Evolutionary conservation across 179 eudicot species (phyloP).

Genomic region (Beta lomatogona): DNA sequence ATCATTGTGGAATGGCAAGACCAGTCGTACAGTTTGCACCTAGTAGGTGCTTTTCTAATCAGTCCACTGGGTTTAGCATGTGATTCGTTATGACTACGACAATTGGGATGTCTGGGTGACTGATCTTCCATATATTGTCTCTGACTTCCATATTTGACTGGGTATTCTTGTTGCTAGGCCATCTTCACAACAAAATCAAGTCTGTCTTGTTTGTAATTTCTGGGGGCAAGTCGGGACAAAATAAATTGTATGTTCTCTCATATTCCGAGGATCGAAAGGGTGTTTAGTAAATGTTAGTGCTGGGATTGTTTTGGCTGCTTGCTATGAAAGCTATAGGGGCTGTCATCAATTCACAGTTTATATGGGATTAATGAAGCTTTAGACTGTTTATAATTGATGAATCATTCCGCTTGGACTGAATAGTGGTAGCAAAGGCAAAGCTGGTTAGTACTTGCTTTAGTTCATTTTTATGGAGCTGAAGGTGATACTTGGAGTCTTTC

Average conservation of each 20-base stretch:
- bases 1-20: not conserved
- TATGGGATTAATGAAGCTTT: too few species aligned
- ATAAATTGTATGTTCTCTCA: not conserved
- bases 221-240: not conserved
- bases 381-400: not conserved
- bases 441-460: not conserved
- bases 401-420: not conserved
- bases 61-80: not conserved
- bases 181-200: not conserved
- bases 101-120: not conserved
- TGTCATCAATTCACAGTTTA: not conserved
- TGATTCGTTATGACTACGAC: too few species aligned
- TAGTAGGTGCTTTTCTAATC: not conserved
- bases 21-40: constrained; percentile 5
- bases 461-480: not conserved
- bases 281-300: not conserved
- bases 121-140: not conserved
- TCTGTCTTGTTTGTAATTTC: not conserved
- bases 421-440: not conserved
- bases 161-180: not conserved
- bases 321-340: not conserved
- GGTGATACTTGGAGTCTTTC: not conserved
- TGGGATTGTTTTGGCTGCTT: constrained; percentile 1
- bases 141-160: not conserved
- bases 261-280: not conserved